phyloP scores from a whole-genome alignment of 345 rosid genomes.

The Syzygium aromaticum region DNA sequence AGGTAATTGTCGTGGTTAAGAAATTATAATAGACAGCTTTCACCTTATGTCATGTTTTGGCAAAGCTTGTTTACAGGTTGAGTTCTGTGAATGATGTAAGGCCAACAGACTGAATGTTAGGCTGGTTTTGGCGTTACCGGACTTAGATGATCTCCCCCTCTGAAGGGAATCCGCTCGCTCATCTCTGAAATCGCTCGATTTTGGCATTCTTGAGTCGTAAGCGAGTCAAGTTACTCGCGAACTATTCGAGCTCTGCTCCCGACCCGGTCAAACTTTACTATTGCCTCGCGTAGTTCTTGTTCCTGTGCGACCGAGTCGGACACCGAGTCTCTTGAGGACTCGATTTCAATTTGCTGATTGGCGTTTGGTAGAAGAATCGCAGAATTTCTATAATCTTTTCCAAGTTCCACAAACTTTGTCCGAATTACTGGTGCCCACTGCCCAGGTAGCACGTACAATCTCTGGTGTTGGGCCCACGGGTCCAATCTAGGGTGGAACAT shows the following conservation, averaged over 20 bases:
- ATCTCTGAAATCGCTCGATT: neutral
- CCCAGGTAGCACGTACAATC: neutral
- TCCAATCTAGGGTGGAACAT: neutral
- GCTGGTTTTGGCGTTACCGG: neutral
- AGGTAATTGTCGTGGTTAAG: neutral
- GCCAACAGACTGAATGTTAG: neutral
- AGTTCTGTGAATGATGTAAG: neutral
- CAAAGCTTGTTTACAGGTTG: neutral
- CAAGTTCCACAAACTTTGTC: neutral
- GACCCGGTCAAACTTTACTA: neutral
- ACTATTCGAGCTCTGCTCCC: neutral
- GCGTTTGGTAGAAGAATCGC: neutral
- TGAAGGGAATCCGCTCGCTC: neutral
- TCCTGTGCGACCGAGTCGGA: neutral
- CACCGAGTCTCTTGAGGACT: neutral
- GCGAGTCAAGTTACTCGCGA: neutral
- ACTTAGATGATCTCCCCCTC: neutral
- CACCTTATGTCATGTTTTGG: neutral
- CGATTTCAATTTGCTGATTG: neutral
- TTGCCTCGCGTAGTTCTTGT: neutral
- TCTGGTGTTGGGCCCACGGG: neutral
- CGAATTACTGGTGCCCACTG: neutral
- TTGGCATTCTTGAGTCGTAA: neutral
- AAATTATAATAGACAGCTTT: neutral
- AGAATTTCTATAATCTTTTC: neutral